Evolutionary conservation across 345 rosid species (phyloP).

Genomic region (Brassica rapa): DNA sequence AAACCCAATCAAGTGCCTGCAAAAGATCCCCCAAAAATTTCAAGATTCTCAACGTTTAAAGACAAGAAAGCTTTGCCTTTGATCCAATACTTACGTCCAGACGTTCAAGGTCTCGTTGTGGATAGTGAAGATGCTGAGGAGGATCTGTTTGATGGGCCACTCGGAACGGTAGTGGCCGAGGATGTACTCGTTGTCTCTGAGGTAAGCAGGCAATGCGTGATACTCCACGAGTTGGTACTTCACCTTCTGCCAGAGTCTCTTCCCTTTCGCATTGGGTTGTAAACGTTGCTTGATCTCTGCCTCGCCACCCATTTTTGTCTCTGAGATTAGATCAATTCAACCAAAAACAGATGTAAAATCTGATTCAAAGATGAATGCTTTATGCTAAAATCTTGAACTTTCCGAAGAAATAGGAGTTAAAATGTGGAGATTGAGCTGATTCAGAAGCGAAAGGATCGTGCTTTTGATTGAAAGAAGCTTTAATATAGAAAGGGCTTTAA

Average conservation of each 20-base stretch:
- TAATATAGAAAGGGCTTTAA: background rate
- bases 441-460: background rate
- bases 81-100: constrained; percentile 72
- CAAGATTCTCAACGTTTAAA: background rate
- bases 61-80: background rate
- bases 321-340: constrained; percentile 13
- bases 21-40: background rate
- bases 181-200: constrained; percentile 89
- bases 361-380: background rate
- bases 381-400: background rate
- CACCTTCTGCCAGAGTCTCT: constrained; percentile 81
- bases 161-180: constrained; percentile 82
- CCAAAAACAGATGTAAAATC: constrained; percentile 2
- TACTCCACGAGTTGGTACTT: constrained; percentile 89
- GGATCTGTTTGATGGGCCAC: constrained; percentile 88
- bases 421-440: background rate
- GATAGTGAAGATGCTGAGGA: constrained; percentile 78
- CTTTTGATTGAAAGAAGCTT: background rate
- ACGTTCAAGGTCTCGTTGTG: constrained; percentile 95
- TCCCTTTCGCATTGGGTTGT: constrained; percentile 47
- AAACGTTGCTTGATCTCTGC: constrained; percentile 31
- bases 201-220: constrained; percentile 76
- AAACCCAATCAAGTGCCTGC: constrained; percentile 99
- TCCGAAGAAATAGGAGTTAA: constrained; percentile 2
- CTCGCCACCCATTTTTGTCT: constrained; percentile 25